Percentiles rank a stretch among this genome's conserved stretches.
Conservation (phyloP, 129 eudicot species). For the Flaveria sonorensis region DNA sequence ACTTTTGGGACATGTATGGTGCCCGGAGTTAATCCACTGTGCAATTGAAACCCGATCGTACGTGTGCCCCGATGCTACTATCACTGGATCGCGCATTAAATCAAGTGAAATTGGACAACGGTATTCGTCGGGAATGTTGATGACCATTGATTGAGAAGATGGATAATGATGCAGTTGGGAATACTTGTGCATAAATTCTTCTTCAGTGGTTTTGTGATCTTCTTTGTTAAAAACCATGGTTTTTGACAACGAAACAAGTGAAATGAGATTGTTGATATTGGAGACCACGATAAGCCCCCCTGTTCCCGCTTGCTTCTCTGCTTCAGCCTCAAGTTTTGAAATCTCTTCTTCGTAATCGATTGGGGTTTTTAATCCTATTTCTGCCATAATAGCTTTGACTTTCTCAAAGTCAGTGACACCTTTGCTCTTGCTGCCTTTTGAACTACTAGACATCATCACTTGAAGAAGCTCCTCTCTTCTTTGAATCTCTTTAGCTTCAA, state of each 20-base stretch:
- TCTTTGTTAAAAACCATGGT: slow-evolving; percentile 48
- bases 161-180: slow-evolving; percentile 41
- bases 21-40: slow-evolving; percentile 89
- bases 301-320: slow-evolving; percentile 77
- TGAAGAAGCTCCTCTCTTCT: slow-evolving; percentile 60
- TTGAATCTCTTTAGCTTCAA: slow-evolving; percentile 60
- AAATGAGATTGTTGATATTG: slow-evolving; percentile 69
- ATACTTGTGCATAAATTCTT: slow-evolving; percentile 29
- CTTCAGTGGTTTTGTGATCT: slow-evolving; percentile 33
- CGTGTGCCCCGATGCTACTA: slow-evolving; percentile 90
- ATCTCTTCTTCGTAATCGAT: slow-evolving; percentile 68
- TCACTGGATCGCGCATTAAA: slow-evolving; percentile 84
- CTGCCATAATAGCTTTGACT: slow-evolving; percentile 44
- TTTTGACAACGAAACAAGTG: slow-evolving; percentile 67
- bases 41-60: slow-evolving; percentile 80
- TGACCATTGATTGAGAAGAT: slow-evolving; percentile 48
- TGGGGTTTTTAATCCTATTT: slow-evolving; percentile 59
- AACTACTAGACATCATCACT: slow-evolving; percentile 49
- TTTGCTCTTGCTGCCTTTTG: slow-evolving; percentile 44
- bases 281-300: slow-evolving; percentile 90
- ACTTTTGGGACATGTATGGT: slow-evolving; percentile 81
- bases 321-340: slow-evolving; percentile 79
- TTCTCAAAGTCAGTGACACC: slow-evolving; percentile 48
- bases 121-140: slow-evolving; percentile 72
- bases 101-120: slow-evolving; percentile 90